Evolutionary conservation across 495 filamentous ascomycete species (phyloP), one percentile per base, ranked within the genome.

Genomic region (Aspergillus indologenus): DNA sequence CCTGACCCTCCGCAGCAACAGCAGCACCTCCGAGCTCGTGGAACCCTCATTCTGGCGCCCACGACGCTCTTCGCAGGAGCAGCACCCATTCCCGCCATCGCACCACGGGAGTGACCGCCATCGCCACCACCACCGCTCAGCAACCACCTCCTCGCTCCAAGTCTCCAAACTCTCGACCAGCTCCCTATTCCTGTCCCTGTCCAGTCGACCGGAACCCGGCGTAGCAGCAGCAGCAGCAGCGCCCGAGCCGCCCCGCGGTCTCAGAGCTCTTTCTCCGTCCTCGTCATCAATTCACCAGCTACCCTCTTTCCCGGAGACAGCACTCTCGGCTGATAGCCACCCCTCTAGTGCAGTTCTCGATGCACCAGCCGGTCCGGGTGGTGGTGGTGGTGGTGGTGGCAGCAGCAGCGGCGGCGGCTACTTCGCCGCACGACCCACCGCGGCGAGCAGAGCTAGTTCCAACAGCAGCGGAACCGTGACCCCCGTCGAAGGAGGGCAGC

Each of bases 91-190:
- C 1, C 43, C 15, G 4, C 22, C 11, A 1, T 54, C 59, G 45
- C 51, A 58, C 7, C 55, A 23, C 17, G 31, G 34, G 2, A 53
- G 48, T 20, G 57, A 47, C 9, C 53, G 46, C 0, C 42, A 43
- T 1, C 60, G 61, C 19, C 66, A 77, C 34, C 74, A 77, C 49
- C 68, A 66, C n/a, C 72, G 72, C 18, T 71, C 74, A 5, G 66
- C 69, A 19, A 77, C 74, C 0, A 74, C 74, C 1, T 73, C 74
- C 4, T 64, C 50, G 74, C 3, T 59, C 66, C 14, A 62, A 49
- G 24, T 62, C 42, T 34, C 50, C 9, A 45, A 61, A 3, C 59
- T 54, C 14, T 48, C 61, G 8, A 42, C 26, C 22, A 54, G 62
- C 8, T 58, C 31, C 14, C n/a, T 44, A 9, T 57, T 49, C 19